A percentile compares a stretch with the other conserved stretches of the same genome.
Evolutionary conservation across 352 stramenopile species (phyloP).

Genomic region (Phytophthora crassamura): DNA sequence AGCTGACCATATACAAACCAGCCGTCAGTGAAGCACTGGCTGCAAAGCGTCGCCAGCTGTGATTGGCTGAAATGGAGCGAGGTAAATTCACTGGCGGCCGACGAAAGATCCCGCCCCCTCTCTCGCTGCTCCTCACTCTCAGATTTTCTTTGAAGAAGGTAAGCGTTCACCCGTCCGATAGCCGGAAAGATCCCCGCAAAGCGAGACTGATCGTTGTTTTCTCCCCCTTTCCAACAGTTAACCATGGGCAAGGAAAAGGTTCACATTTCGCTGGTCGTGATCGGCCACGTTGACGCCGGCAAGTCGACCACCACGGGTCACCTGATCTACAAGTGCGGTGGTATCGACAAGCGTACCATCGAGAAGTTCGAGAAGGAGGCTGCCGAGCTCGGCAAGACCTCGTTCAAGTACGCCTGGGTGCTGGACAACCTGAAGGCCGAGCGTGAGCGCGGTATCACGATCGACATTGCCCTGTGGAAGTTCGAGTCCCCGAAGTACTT

Average conservation of each 20-base stretch:
- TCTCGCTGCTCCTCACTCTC: conserved; percentile 34
- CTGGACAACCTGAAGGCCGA: conserved; percentile 99
- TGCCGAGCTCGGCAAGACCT: conserved; percentile 96
- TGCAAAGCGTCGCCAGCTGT: background rate
- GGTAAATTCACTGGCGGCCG: conserved; percentile 3
- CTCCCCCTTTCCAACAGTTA: conserved; percentile 8
- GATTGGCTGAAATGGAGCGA: conserved; percentile 7
- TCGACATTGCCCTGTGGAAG: conserved; percentile 98
- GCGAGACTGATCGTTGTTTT: conserved; percentile 7
- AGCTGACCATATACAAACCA: background rate
- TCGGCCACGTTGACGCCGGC: conserved; percentile 97
- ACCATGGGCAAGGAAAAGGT: conserved; percentile 80
- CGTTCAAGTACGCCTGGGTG: conserved; percentile 99
- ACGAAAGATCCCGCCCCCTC: conserved; percentile 18
- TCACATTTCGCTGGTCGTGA: conserved; percentile 94
- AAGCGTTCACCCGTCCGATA: conserved; percentile 17
- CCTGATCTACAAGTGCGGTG: conserved; percentile 98
- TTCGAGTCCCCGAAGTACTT: conserved; percentile 97
- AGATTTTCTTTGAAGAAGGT: conserved; percentile 56
- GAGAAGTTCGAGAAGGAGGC: conserved; percentile 91
- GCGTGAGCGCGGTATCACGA: conserved; percentile 97
- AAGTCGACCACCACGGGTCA: conserved; percentile 98
- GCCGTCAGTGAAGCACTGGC: conserved; percentile 22
- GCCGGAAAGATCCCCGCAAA: background rate
- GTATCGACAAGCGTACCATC: conserved; percentile 97